Conservation (phyloP, 208 protist species). For the Herpetomonas muscarum region DNA sequence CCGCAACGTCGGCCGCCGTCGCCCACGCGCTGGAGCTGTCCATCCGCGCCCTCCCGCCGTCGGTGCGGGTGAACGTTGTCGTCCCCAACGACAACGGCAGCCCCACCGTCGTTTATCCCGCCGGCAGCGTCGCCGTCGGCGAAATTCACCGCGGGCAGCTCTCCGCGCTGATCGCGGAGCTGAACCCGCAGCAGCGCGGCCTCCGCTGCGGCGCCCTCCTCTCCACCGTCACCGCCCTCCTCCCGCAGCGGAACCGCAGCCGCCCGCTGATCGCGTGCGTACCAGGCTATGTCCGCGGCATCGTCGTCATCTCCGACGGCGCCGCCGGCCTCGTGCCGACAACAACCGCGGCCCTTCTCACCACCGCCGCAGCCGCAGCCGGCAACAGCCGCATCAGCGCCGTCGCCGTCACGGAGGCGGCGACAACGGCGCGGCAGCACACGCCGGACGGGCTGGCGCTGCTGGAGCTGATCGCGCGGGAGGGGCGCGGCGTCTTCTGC, state of each 20-base stretch:
- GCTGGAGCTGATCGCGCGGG: constrained; percentile 44
- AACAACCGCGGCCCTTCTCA: constrained; percentile 32
- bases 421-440: constrained; percentile 1
- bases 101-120: constrained; percentile 15
- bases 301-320: constrained; percentile 62
- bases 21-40: constrained; percentile 26
- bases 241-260: constrained; percentile 2
- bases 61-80: constrained; percentile 50
- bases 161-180: constrained; percentile 9
- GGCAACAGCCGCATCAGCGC: constrained; percentile 46
- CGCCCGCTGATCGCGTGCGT: neutral
- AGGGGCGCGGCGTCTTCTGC: constrained; percentile 35
- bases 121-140: constrained; percentile 17
- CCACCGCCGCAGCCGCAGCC: constrained; percentile 4
- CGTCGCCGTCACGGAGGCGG: constrained; percentile 29
- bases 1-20: constrained; percentile 13
- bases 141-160: constrained; percentile 13
- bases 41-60: constrained; percentile 27
- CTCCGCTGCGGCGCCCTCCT: constrained; percentile 26
- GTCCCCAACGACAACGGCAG: constrained; percentile 6
- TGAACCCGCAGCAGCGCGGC: constrained; percentile 14
- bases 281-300: constrained; percentile 57
- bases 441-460: constrained; percentile 18
- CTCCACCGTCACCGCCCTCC: constrained; percentile 28
- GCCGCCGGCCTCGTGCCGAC: constrained; percentile 4